These are phyloP conservation scores for Entoloma clypeatum DNA, from an alignment of 1,284 basidiomycete genomes.

Conservation along the genomic window DNA sequence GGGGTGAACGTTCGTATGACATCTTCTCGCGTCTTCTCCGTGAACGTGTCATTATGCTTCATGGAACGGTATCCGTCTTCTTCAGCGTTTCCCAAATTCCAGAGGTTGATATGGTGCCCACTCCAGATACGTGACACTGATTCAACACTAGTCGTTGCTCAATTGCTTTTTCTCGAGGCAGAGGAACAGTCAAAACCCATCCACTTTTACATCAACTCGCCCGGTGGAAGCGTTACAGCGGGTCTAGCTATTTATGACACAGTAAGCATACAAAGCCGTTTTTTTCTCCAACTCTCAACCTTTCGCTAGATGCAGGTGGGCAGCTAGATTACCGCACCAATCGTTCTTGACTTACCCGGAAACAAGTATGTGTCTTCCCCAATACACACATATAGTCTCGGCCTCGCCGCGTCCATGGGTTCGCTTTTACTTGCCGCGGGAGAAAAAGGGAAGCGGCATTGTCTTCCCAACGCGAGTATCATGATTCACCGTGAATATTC, in stretches of 20 bases:
- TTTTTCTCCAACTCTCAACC: constrained; percentile 4
- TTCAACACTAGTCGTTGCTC: constrained; percentile 82
- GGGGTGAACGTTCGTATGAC: constrained; percentile 91
- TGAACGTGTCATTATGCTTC: constrained; percentile 91
- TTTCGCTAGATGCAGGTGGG: constrained; percentile 68
- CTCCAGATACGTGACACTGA: constrained; percentile 78
- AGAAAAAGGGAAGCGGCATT: constrained; percentile 84
- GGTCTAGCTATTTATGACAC: constrained; percentile 95
- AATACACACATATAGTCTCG: constrained; percentile 92
- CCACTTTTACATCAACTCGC: constrained; percentile 92
- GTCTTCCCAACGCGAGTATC: constrained; percentile 86
- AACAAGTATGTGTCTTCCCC: constrained; percentile 84
- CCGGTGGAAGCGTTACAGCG: constrained; percentile 90
- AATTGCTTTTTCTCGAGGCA: constrained; percentile 90
- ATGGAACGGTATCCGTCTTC: constrained; percentile 70
- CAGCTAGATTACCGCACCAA: constrained; percentile 9
- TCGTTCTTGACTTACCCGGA: constrained; percentile 11
- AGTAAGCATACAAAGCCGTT: constrained; percentile 38
- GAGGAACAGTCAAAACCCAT: constrained; percentile 91
- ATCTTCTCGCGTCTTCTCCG: constrained; percentile 88
- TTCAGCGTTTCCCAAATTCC: constrained; percentile 8
- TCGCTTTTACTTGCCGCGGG: constrained; percentile 85
- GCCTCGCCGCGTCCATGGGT: constrained; percentile 92
- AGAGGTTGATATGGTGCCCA: constrained; percentile 12
- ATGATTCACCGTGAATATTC: constrained; percentile 89